Evolutionary conservation across 2,329 filamentous ascomycete genomes (phyloP).

Genomic region (Aspergillus phoenicis): DNA sequence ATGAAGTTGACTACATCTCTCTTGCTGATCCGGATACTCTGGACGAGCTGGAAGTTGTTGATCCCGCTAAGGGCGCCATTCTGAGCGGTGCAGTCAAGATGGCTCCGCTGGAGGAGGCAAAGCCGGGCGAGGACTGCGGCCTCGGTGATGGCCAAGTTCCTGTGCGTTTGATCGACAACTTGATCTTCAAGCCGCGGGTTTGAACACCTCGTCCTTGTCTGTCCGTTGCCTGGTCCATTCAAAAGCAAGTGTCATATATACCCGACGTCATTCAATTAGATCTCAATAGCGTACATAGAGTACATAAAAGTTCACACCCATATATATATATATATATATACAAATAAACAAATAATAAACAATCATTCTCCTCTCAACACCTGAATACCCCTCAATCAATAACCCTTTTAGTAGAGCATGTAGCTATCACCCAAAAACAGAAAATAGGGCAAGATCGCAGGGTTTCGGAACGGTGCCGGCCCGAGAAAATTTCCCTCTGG

Average conservation of each 20-base stretch:
- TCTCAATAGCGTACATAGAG: background rate
- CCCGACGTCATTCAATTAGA: background rate
- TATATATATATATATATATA: background rate
- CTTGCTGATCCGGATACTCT: conserved; percentile 83
- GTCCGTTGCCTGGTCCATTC: background rate
- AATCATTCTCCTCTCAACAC: too few relatives aligned
- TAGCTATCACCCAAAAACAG: conserved; percentile 20
- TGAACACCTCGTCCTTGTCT: background rate
- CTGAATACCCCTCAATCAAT: background rate
- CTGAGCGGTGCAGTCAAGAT: conserved; percentile 91
- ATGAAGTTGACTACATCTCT: conserved; percentile 90
- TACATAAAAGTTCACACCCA: background rate
- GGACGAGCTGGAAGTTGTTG: conserved; percentile 73
- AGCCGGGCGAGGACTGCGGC: conserved; percentile 68
- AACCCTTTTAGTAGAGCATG: background rate
- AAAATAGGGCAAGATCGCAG: conserved; percentile 36
- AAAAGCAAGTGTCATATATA: conserved; percentile 3
- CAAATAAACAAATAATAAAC: background rate
- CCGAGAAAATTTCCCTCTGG: conserved; percentile 39
- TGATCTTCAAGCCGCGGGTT: conserved; percentile 61
- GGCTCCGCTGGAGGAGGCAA: conserved; percentile 72
- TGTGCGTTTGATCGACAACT: conserved; percentile 92
- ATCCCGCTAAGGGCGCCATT: conserved; percentile 72
- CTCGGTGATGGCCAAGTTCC: conserved; percentile 72
- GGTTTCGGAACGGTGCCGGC: conserved; percentile 32